phyloP scores from a whole-genome alignment of 768 basidiomycete genomes.

The Termitomyces heimii region DNA sequence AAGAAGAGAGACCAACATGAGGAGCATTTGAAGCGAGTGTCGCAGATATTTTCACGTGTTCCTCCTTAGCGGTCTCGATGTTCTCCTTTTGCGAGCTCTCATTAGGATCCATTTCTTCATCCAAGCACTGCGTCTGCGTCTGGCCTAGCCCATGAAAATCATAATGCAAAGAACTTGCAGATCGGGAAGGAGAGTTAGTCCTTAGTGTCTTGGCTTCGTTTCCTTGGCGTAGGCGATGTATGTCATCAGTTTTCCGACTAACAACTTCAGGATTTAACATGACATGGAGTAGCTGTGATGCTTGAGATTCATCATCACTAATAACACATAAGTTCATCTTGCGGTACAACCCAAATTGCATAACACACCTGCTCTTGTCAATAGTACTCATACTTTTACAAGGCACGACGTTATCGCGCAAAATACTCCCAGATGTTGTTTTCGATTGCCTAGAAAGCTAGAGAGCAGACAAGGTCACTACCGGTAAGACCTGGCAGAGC shows the following conservation, averaged over 20 bases:
- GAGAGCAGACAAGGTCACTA: no score
- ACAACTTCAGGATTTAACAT: conserved; percentile 27
- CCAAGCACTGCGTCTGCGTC: conserved; percentile 39
- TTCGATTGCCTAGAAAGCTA: not conserved
- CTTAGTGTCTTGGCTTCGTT: conserved; percentile 21
- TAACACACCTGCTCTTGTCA: conserved; percentile 28
- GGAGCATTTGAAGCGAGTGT: conserved; percentile 15
- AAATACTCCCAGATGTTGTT: not conserved
- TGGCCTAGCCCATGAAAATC: conserved; percentile 57
- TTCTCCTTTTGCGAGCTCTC: conserved; percentile 55
- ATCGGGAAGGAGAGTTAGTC: conserved; percentile 29
- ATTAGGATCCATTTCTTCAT: conserved; percentile 24
- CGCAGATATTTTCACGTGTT: not conserved
- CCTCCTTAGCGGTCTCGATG: conserved; percentile 16
- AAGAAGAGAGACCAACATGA: conserved; percentile 19
- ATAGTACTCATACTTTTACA: conserved; percentile 28
- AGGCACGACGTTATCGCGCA: conserved; percentile 7
- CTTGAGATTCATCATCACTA: conserved; percentile 48
- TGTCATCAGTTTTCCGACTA: conserved; percentile 12
- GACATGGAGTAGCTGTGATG: conserved; percentile 46
- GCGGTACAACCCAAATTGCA: not conserved
- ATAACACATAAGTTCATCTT: not conserved
- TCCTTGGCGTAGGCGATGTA: conserved; percentile 12
- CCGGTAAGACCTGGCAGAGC: not conserved
- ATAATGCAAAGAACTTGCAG: conserved; percentile 35